Evolutionary conservation across 441 rosid species (phyloP).

Genomic region (Biscutella auriculata): DNA sequence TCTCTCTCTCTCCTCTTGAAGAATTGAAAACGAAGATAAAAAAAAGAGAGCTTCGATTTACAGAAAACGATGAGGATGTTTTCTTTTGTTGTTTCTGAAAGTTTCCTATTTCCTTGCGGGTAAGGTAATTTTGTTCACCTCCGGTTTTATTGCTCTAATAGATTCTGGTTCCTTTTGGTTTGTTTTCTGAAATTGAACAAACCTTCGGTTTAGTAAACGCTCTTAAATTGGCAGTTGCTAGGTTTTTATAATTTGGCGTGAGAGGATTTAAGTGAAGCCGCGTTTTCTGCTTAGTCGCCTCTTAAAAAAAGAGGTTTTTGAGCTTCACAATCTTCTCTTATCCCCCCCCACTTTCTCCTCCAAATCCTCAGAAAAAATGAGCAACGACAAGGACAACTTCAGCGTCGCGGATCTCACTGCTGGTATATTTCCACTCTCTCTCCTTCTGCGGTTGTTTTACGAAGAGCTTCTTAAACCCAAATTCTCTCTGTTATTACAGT

Average conservation of each 20-base stretch:
- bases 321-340: no score
- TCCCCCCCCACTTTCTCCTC: neutral
- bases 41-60: conserved; percentile 13
- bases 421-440: conserved; percentile 21
- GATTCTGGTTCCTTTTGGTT: neutral
- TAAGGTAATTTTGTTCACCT: neutral
- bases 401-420: conserved; percentile 52
- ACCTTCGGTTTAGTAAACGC: no score
- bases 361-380: conserved; percentile 25
- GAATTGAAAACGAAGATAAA: conserved; percentile 4
- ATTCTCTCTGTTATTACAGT: neutral
- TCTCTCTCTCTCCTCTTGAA: neutral
- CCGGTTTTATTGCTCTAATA: neutral
- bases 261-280: neutral
- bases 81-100: neutral
- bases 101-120: neutral
- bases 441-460: neutral
- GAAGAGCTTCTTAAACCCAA: conserved; percentile 1
- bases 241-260: neutral
- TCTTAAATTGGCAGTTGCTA: neutral
- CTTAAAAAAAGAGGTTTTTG: no score
- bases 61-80: conserved; percentile 17
- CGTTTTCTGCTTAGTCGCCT: no score
- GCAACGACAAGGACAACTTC: conserved; percentile 47
- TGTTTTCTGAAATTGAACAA: neutral